Conservation (phyloP, 495 filamentous ascomycete species). For the Venustampulla echinocandica region DNA sequence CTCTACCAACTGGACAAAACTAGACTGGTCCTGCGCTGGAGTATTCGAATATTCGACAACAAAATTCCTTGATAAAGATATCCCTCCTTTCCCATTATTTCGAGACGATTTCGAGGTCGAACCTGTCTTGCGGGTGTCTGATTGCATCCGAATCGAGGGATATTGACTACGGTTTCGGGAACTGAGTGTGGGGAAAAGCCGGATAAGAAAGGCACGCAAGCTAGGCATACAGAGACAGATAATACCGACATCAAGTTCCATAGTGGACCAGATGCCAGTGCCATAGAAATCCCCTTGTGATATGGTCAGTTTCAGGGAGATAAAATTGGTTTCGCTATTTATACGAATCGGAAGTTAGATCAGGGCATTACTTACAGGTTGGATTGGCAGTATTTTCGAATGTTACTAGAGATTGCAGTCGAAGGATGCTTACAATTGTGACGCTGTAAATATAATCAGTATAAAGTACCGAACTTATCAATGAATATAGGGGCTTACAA, state of each 20-base stretch:
- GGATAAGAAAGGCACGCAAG: slow-evolving; percentile 2
- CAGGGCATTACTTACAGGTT: neutral
- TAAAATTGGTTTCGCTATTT: too few species aligned
- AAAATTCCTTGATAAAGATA: too few species aligned
- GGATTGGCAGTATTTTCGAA: neutral
- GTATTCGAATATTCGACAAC: too few species aligned
- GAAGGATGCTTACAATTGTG: slow-evolving; percentile 14
- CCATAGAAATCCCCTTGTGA: neutral
- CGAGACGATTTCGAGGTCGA: too few species aligned
- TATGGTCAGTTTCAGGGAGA: too few species aligned
- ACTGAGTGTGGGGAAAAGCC: neutral
- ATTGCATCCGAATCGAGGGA: too few species aligned
- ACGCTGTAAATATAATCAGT: slow-evolving; percentile 5
- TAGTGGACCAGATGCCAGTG: slow-evolving; percentile 11
- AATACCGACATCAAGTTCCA: slow-evolving; percentile 23
- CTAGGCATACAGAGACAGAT: slow-evolving; percentile 21
- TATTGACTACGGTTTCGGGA: too few species aligned
- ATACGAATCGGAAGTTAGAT: neutral
- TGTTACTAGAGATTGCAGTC: slow-evolving; percentile 5
- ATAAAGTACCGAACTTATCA: neutral
- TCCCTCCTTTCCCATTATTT: too few species aligned
- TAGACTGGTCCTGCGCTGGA: too few species aligned
- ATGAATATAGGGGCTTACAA: slow-evolving; percentile 30
- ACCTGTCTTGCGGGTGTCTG: too few species aligned
- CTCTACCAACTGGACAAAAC: too few species aligned